Percentiles rank a stretch among this genome's conserved stretches.
These are phyloP conservation scores for Fusarium aywerte DNA, from an alignment of 2,329 filamentous ascomycete genomes.

Conservation along the genomic window DNA sequence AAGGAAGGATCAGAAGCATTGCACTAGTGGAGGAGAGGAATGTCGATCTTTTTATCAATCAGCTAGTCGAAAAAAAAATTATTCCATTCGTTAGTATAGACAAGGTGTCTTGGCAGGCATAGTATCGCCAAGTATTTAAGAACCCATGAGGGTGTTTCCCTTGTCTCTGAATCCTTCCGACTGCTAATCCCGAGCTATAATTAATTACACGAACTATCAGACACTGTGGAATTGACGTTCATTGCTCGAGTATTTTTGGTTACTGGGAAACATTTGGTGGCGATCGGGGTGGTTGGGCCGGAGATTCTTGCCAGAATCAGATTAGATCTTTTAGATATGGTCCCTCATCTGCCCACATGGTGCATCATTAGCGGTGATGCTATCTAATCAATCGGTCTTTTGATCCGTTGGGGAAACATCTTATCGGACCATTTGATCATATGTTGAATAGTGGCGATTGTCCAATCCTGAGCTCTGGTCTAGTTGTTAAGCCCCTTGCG, in stretches of 20 bases:
- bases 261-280: not conserved
- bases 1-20: not conserved
- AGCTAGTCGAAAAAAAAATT: constrained; percentile 4
- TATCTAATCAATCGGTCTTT: constrained; percentile 17
- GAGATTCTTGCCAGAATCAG: constrained; percentile 11
- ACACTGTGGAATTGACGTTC: not conserved
- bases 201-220: not conserved
- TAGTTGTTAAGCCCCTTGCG: not conserved
- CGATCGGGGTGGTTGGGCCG: not conserved
- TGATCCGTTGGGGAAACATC: not conserved
- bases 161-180: not conserved
- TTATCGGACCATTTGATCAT: constrained; percentile 1
- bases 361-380: not conserved
- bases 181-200: not conserved
- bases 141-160: not conserved
- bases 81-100: constrained; percentile 1
- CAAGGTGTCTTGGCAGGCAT: constrained; percentile 1
- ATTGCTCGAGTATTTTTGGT: not conserved
- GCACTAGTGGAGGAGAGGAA: not conserved
- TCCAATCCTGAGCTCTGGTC: not conserved
- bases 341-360: constrained; percentile 3
- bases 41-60: constrained; percentile 10
- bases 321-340: constrained; percentile 24
- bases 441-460: not conserved
- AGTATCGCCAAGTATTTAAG: not conserved